Conservation (phyloP, 2,329 filamentous ascomycete genomes). For the Diaporthe longicolla region DNA sequence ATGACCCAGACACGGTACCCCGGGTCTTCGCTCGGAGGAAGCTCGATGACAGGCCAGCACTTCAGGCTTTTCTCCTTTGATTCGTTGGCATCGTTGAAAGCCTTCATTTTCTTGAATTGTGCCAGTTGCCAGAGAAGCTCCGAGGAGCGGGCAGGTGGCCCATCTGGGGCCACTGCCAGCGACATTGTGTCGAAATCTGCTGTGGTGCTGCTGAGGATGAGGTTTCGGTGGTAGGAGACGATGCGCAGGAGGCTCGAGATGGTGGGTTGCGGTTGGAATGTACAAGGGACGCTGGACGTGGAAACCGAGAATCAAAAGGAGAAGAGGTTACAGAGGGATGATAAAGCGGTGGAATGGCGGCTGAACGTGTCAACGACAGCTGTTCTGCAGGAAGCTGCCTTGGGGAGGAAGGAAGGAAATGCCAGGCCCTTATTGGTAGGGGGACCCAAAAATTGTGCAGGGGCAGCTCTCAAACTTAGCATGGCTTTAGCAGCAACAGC, state of each 20-base stretch:
- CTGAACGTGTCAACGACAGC: too few species aligned
- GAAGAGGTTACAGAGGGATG: too few species aligned
- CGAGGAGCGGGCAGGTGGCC: background rate
- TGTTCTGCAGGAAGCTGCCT: too few species aligned
- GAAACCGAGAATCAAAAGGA: too few species aligned
- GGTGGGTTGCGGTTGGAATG: background rate
- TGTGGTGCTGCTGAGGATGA: background rate
- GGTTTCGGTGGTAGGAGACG: background rate
- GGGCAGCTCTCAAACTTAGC: too few species aligned
- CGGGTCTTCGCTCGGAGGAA: background rate
- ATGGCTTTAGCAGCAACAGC: too few species aligned
- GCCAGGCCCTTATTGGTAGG: too few species aligned
- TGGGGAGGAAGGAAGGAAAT: too few species aligned
- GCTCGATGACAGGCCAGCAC: background rate
- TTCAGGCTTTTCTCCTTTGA: background rate
- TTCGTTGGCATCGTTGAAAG: background rate
- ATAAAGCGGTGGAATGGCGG: too few species aligned
- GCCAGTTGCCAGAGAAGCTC: background rate
- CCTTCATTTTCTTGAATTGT: background rate
- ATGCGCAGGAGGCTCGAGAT: background rate
- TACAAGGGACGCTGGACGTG: background rate
- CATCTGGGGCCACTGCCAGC: fast-evolving
- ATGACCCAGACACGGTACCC: background rate
- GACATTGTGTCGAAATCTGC: background rate
- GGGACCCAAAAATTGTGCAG: too few species aligned